Evolutionary conservation across 495 filamentous ascomycete genomes (phyloP).

Genomic region (Podospora appendiculata): DNA sequence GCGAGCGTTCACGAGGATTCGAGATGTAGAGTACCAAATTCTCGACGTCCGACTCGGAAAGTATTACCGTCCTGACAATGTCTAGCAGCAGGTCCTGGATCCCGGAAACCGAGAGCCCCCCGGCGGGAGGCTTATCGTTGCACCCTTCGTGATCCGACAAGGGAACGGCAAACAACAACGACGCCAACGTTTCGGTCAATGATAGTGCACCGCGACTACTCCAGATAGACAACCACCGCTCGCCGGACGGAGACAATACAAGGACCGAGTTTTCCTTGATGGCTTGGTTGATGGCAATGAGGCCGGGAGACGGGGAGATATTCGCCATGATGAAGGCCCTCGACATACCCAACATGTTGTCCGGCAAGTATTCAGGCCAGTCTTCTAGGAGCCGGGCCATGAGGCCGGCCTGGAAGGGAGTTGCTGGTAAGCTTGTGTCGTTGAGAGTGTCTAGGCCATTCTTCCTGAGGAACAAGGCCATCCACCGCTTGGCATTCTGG

Average conservation of each 20-base stretch:
- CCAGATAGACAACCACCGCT: constrained; percentile 21
- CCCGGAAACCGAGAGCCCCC: not conserved
- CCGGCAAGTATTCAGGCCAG: constrained; percentile 1
- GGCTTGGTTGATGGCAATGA: constrained; percentile 12
- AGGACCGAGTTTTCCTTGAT: constrained; percentile 10
- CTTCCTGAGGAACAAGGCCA: constrained; percentile 18
- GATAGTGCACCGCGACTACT: not conserved
- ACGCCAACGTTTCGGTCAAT: not conserved
- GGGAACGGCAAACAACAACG: too few species aligned
- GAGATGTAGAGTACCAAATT: not conserved
- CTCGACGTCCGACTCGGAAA: not conserved
- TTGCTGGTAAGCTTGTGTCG: constrained; percentile 11
- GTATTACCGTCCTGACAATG: not conserved
- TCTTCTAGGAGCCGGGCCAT: constrained; percentile 3
- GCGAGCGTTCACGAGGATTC: not conserved
- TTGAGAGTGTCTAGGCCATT: constrained; percentile 7
- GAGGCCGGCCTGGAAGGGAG: constrained; percentile 9
- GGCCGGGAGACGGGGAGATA: not conserved
- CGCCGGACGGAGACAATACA: constrained; percentile 9
- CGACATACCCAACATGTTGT: constrained; percentile 5
- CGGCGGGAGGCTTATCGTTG: not conserved
- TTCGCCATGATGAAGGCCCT: constrained; percentile 10
- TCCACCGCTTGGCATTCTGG: constrained; percentile 18
- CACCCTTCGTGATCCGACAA: not conserved
- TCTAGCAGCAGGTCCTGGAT: not conserved